Conservation (phyloP, 2,329 filamentous ascomycete species). For the Phoma sp. region DNA sequence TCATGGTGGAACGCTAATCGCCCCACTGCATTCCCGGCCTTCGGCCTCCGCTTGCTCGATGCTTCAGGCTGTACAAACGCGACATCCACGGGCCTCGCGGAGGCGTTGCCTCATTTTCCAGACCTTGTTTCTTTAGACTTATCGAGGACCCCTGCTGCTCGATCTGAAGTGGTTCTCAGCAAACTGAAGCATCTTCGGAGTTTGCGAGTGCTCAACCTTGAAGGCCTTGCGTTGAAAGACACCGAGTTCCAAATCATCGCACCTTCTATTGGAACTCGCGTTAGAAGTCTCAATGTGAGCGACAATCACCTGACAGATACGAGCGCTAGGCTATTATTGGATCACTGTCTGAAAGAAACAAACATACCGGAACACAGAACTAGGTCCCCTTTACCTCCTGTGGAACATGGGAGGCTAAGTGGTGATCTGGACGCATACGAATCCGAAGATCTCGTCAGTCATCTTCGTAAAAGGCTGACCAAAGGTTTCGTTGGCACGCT, state of each 20-base stretch:
- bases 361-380: slow-evolving; percentile 15
- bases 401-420: slow-evolving; percentile 42
- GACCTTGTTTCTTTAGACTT: slow-evolving; percentile 65
- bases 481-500: slow-evolving; percentile 59
- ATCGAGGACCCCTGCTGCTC: slow-evolving; percentile 61
- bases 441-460: slow-evolving; percentile 60
- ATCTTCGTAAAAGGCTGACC: slow-evolving; percentile 52
- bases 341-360: slow-evolving; percentile 57
- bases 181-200: slow-evolving; percentile 56
- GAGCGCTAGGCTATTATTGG: slow-evolving; percentile 60
- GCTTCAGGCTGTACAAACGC: slow-evolving; percentile 65
- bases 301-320: slow-evolving; percentile 65
- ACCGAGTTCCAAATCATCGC: slow-evolving; percentile 61
- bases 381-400: slow-evolving; percentile 28
- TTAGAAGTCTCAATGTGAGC: slow-evolving; percentile 64
- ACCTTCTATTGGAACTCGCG: slow-evolving; percentile 58
- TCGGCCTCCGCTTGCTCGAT: slow-evolving; percentile 63
- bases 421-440: slow-evolving; percentile 40
- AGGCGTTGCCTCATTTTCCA: slow-evolving; percentile 61
- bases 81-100: slow-evolving; percentile 62
- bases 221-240: slow-evolving; percentile 62
- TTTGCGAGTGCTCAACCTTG: slow-evolving; percentile 65
- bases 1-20: slow-evolving; percentile 30
- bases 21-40: slow-evolving; percentile 43
- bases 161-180: slow-evolving; percentile 58